phyloP scores from a whole-genome alignment of 371 early-diverging fungal species.

The Lichtheimia corymbifera region DNA sequence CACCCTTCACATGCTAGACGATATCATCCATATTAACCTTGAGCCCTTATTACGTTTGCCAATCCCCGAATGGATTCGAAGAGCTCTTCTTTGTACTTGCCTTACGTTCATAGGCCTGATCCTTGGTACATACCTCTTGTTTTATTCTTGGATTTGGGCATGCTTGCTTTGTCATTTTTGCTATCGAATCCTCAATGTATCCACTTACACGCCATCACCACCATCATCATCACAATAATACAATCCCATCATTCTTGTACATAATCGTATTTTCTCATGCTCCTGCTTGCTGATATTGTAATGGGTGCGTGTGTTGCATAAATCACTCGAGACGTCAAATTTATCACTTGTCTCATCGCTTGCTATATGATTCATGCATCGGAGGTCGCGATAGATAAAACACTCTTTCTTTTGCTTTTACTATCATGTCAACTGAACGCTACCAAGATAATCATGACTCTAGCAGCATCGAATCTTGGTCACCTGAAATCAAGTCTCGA shows the following conservation, averaged over 20 bases:
- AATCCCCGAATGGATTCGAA: constrained; percentile 13
- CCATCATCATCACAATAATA: constrained; percentile 6
- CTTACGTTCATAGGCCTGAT: constrained; percentile 25
- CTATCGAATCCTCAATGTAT: constrained; percentile 20
- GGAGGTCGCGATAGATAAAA: too few species aligned
- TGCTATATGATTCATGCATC: too few species aligned
- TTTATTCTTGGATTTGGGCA: constrained; percentile 51
- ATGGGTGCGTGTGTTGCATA: neutral
- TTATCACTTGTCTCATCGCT: neutral
- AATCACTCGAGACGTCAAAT: neutral
- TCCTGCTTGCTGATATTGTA: neutral
- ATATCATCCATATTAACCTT: constrained; percentile 28
- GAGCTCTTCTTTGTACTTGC: constrained; percentile 8
- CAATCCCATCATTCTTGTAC: neutral
- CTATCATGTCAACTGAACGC: neutral
- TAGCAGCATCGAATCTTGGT: constrained; percentile 17
- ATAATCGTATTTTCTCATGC: neutral
- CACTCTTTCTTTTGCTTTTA: neutral
- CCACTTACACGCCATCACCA: neutral
- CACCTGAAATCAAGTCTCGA: constrained; percentile 37
- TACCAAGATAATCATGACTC: constrained; percentile 3
- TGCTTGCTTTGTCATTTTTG: constrained; percentile 32
- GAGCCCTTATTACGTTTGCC: constrained; percentile 8
- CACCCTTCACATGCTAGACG: constrained; percentile 30
- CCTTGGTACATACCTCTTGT: constrained; percentile 38